These are phyloP conservation scores for Carpinus fangiana DNA, from an alignment of 306 rosid species.

Conservation along the genomic window DNA sequence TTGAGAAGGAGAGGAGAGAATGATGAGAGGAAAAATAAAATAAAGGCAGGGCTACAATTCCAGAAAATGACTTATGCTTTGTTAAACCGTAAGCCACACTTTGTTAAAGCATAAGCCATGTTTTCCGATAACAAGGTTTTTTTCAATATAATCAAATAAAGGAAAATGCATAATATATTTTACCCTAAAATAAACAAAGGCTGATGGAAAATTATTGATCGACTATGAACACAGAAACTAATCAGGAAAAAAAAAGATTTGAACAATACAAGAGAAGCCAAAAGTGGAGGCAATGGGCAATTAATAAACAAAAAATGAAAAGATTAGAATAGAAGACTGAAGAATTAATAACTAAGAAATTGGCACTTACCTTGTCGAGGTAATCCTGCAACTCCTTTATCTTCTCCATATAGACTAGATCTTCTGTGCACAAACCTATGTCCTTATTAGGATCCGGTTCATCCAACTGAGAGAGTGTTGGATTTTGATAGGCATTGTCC, in stretches of 20 bases:
- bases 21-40: neutral
- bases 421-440: neutral
- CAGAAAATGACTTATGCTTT: neutral
- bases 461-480: neutral
- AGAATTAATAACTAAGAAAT: neutral
- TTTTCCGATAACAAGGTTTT: too few species aligned
- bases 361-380: constrained; percentile 12
- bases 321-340: neutral
- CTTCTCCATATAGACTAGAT: constrained; percentile 1
- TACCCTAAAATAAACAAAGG: neutral
- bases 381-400: constrained; percentile 18
- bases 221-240: neutral
- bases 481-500: neutral
- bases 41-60: neutral
- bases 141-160: neutral
- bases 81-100: neutral
- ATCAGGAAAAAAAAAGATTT: neutral
- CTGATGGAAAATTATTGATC: neutral
- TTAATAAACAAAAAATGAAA: neutral
- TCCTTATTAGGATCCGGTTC: neutral
- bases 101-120: too few species aligned
- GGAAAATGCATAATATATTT: neutral
- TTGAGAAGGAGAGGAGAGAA: too few species aligned
- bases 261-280: neutral
- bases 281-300: neutral